Percentiles rank a stretch among this genome's conserved stretches.
These are phyloP conservation scores for Colletotrichum costaricense DNA, from an alignment of 2,329 filamentous ascomycete species.

Conservation along the genomic window DNA sequence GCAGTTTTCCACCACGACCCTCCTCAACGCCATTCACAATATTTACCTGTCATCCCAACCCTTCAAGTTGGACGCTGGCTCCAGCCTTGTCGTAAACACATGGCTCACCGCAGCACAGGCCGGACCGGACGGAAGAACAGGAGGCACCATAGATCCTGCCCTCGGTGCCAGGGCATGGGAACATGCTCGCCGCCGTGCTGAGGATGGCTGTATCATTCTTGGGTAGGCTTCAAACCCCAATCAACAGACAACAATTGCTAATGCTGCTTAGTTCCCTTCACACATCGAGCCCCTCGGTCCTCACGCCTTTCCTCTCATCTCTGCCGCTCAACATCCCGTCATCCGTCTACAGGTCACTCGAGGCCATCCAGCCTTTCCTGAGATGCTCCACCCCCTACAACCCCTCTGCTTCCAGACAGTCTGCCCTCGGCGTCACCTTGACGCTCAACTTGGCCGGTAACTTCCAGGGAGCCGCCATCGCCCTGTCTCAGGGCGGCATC, in stretches of 20 bases:
- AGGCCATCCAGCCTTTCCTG: slow-evolving; percentile 87
- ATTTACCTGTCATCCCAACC: slow-evolving; percentile 85
- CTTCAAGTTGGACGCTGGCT: slow-evolving; percentile 89
- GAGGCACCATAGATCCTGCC: slow-evolving; percentile 83
- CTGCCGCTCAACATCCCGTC: slow-evolving; percentile 84
- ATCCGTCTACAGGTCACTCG: slow-evolving; percentile 80
- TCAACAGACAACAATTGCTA: neutral
- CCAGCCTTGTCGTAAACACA: slow-evolving; percentile 93
- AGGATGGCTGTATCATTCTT: slow-evolving; percentile 93
- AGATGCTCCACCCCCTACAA: slow-evolving; percentile 90
- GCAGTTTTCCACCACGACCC: slow-evolving; percentile 91
- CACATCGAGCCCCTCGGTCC: slow-evolving; percentile 85
- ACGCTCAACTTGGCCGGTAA: slow-evolving; percentile 85
- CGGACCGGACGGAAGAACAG: slow-evolving; percentile 74
- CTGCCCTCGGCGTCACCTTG: slow-evolving; percentile 82
- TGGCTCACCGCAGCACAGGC: slow-evolving; percentile 86
- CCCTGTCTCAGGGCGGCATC: slow-evolving; percentile 87
- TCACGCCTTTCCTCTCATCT: slow-evolving; percentile 83
- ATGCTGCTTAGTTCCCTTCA: slow-evolving; percentile 78
- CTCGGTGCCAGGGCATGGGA: slow-evolving; percentile 91
- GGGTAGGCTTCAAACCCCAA: slow-evolving; percentile 69
- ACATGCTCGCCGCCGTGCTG: slow-evolving; percentile 91
- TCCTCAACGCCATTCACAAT: slow-evolving; percentile 92
- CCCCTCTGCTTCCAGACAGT: slow-evolving; percentile 83
- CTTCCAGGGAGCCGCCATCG: slow-evolving; percentile 78